Evolutionary conservation across 192 early-diverging fungal genomes (phyloP), one percentile per base, ranked within the genome.

Genomic region (Coemansia furcata): DNA sequence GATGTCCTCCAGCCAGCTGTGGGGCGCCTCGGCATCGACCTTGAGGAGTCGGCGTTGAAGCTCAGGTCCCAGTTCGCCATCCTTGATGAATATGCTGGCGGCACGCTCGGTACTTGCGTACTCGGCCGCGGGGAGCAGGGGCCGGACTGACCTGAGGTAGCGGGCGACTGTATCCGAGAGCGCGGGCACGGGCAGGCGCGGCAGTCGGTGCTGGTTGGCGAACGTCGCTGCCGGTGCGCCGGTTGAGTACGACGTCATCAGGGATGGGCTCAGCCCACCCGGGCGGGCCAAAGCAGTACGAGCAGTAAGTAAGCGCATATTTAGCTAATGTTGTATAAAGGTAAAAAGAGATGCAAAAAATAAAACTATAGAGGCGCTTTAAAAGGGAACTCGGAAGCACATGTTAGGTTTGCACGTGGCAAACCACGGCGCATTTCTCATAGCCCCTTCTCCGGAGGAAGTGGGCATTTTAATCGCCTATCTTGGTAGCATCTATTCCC

Each of bases 1-100:
- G 36, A 95, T 88, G 9, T 89, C 83, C 68, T 98, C 96, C 62
- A 98, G 84, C 96, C 96, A 98, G 40, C 89, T 94, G 65, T 89
- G 40, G 36, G 86, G 68, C 64, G 91, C 89, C 21, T 76, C 73
- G 63, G 80, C 71, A 72, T 94, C 95, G 62, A 90, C 79, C 17
- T 84, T 85, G 40, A 83, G 71, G 43, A 98, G 74, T 3, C 94
- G 87, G 30, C 66, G 40, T 78, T 98, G 96, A 32, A 98, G 80
- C 6, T 76, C 84, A 21, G 89, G 85, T 5, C 90, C 96, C 17
- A 95, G 55, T 1, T 92, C 93, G 30, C 80, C 87, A 8, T 72
- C 60, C 43, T 76, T 71, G 40, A 90, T 63, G 72, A 98, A 98
- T 67, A 85, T 82, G 26, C 86, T 68, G 11, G 93, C 92, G 3